phyloP scores from a whole-genome alignment of 1,284 basidiomycete genomes.

The Taiwanofungus camphoratus region DNA sequence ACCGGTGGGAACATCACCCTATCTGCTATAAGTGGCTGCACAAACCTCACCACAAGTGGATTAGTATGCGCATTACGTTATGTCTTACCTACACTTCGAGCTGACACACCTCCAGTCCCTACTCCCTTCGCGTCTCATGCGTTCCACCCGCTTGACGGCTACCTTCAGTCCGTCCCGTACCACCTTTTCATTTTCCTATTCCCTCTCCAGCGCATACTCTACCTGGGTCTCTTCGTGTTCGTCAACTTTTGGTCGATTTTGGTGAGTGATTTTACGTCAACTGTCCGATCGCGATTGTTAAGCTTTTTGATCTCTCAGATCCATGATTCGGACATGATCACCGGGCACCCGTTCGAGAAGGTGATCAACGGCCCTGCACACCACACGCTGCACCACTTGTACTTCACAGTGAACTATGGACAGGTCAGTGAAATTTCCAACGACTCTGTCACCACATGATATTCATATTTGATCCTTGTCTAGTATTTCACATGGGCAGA shows the following conservation, averaged over 20 bases:
- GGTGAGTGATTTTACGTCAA: slow-evolving; percentile 43
- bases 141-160: slow-evolving; percentile 96
- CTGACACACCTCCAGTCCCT: slow-evolving; percentile 58
- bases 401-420: slow-evolving; percentile 96
- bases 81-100: slow-evolving; percentile 3
- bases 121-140: slow-evolving; percentile 97
- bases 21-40: slow-evolving; percentile 86
- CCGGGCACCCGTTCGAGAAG: slow-evolving; percentile 84
- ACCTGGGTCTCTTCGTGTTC: slow-evolving; percentile 79
- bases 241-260: slow-evolving; percentile 93
- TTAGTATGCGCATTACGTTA: slow-evolving; percentile 53
- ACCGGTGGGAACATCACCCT: slow-evolving; percentile 88
- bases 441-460: not conserved
- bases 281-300: slow-evolving; percentile 1
- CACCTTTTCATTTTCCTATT: slow-evolving; percentile 91
- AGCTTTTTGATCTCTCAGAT: slow-evolving; percentile 50
- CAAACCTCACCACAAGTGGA: slow-evolving; percentile 98
- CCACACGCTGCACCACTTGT: slow-evolving; percentile 93
- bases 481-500: slow-evolving; percentile 98
- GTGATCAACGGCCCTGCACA: slow-evolving; percentile 97
- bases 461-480: slow-evolving; percentile 18
- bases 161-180: slow-evolving; percentile 90
- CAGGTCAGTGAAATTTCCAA: slow-evolving; percentile 43
- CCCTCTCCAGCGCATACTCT: slow-evolving; percentile 83
- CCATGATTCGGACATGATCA: slow-evolving; percentile 99